A percentile compares a stretch with the other conserved stretches of the same genome.
These are phyloP conservation scores for Porogramme epimiltina DNA, from an alignment of 1,284 basidiomycete genomes.

Conservation along the genomic window DNA sequence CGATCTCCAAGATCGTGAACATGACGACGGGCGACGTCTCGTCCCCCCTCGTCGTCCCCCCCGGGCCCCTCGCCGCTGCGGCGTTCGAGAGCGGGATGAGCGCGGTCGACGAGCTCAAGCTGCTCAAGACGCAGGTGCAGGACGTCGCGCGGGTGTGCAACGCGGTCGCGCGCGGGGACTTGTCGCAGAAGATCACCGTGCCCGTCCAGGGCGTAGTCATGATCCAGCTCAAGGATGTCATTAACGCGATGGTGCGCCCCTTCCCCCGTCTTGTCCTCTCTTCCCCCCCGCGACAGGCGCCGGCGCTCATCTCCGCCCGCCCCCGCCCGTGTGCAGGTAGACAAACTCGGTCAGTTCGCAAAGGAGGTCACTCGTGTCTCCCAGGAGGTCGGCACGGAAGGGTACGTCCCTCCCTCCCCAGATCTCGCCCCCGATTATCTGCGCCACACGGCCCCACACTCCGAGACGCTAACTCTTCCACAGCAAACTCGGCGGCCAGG, in stretches of 20 bases:
- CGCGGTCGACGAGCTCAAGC: constrained; percentile 77
- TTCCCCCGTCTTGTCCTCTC: background rate
- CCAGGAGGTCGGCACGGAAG: constrained; percentile 92
- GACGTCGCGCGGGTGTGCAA: constrained; percentile 94
- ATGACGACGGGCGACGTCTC: constrained; percentile 35
- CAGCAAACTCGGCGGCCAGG: constrained; percentile 90
- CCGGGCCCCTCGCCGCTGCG: constrained; percentile 58
- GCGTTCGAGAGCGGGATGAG: constrained; percentile 65
- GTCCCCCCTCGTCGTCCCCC: constrained; percentile 52
- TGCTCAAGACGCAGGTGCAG: constrained; percentile 88
- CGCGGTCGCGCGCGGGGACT: constrained; percentile 92
- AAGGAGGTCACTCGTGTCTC: constrained; percentile 86
- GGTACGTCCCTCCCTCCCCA: constrained; percentile 43
- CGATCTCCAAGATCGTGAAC: constrained; percentile 35
- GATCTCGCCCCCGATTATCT: background rate
- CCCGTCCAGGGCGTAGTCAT: constrained; percentile 96
- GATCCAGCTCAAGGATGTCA: constrained; percentile 97
- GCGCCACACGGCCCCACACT: background rate
- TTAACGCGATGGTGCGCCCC: constrained; percentile 87
- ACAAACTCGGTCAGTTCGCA: constrained; percentile 81
- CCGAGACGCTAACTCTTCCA: background rate
- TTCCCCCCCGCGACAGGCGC: background rate
- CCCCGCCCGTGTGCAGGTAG: constrained; percentile 47
- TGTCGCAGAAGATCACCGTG: constrained; percentile 96
- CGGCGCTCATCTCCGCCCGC: constrained; percentile 7